These are phyloP conservation scores for Lagenaria siceraria DNA, from an alignment of 306 rosid genomes.

Conservation along the genomic window DNA sequence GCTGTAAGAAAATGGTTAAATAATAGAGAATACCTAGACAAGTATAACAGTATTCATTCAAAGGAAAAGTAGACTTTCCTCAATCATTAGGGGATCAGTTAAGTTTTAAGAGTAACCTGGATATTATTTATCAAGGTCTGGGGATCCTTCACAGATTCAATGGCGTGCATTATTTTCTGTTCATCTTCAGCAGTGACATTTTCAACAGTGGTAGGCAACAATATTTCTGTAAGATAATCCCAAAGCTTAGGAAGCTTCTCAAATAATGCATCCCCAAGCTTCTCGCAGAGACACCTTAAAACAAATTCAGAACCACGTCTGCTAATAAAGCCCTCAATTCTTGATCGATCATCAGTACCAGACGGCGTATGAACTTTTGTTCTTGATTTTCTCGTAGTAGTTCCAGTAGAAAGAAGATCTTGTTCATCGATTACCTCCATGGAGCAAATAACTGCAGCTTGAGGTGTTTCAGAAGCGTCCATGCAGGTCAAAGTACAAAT, in stretches of 20 bases:
- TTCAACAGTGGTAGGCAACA: conserved; percentile 43
- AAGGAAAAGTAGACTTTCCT: not conserved
- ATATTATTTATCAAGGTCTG: conserved; percentile 85
- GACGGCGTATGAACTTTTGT: conserved; percentile 53
- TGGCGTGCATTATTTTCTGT: conserved; percentile 17
- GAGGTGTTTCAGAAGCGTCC: conserved; percentile 94
- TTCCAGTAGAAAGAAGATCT: conserved; percentile 58
- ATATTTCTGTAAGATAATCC: conserved; percentile 96
- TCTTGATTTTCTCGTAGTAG: conserved; percentile 46
- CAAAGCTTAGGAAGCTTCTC: conserved; percentile 90
- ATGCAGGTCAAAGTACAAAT: conserved; percentile 74
- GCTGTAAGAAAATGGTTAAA: not conserved
- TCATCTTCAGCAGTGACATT: conserved; percentile 26
- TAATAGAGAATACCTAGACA: not conserved
- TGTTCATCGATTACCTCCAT: conserved; percentile 77
- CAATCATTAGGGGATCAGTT: not conserved
- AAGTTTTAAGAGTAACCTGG: conserved; percentile 48
- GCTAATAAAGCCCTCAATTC: conserved; percentile 80
- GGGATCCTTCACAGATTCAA: conserved; percentile 61
- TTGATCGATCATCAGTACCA: conserved; percentile 79
- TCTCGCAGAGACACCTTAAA: conserved; percentile 69
- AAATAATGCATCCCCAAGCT: conserved; percentile 62
- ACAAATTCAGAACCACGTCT: conserved; percentile 94
- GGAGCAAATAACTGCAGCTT: conserved; percentile 64
- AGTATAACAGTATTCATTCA: not conserved